Percentiles rank a stretch among this genome's conserved stretches.
Conservation (phyloP, 208 protist genomes). For the Vickermania spadyakhi region DNA sequence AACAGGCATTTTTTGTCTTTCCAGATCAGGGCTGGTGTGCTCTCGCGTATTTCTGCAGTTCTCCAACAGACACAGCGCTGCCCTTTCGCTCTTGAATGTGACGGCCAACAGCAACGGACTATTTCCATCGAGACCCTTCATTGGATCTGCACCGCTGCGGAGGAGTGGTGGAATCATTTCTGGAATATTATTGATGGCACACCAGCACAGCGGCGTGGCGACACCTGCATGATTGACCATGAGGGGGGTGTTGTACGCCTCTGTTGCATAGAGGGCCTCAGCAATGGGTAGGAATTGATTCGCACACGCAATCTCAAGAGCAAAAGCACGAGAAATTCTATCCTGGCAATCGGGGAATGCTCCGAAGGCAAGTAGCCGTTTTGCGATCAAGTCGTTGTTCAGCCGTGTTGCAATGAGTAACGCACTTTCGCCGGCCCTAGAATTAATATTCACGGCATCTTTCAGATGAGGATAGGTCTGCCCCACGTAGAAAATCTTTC, state of each 20-base stretch:
- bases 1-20: constrained; percentile 13
- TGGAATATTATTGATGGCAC: constrained; percentile 62
- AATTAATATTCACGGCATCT: constrained; percentile 52
- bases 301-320: constrained; percentile 67
- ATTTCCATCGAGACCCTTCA: constrained; percentile 44
- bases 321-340: constrained; percentile 47
- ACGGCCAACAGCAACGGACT: constrained; percentile 62
- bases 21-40: not conserved
- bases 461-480: constrained; percentile 8
- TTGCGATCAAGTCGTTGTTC: constrained; percentile 35
- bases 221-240: constrained; percentile 67
- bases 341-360: constrained; percentile 52
- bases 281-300: constrained; percentile 53
- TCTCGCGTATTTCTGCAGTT: constrained; percentile 1
- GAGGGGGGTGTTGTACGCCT: constrained; percentile 31
- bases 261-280: constrained; percentile 24
- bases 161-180: constrained; percentile 46
- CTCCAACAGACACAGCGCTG: constrained; percentile 44
- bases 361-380: constrained; percentile 54
- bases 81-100: constrained; percentile 46
- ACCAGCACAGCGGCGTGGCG: constrained; percentile 71
- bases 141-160: constrained; percentile 37
- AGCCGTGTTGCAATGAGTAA: constrained; percentile 50
- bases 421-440: constrained; percentile 52
- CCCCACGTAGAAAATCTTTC: constrained; percentile 7